phyloP scores from a whole-genome alignment of 2,329 filamentous ascomycete genomes.

The Westerdykella sp. region DNA sequence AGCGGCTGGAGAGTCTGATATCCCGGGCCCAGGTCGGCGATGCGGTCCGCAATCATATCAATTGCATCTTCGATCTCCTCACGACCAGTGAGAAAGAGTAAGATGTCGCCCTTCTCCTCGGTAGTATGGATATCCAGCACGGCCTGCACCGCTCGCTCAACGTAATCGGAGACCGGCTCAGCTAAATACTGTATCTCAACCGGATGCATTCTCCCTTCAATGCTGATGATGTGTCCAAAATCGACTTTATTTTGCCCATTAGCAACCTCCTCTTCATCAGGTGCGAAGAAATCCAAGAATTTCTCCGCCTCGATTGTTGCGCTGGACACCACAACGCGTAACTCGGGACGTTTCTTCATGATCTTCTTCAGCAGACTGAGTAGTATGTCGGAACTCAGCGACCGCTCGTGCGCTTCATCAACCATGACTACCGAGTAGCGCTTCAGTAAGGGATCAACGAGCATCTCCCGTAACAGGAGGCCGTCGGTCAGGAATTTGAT shows the following conservation, averaged over 20 bases:
- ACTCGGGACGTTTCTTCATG: conserved; percentile 66
- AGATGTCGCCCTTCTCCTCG: conserved; percentile 76
- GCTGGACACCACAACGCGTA: conserved; percentile 86
- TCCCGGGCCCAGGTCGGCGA: conserved; percentile 55
- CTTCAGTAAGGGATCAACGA: conserved; percentile 85
- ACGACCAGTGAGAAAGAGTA: conserved; percentile 85
- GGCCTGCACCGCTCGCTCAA: conserved; percentile 74
- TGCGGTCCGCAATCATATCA: conserved; percentile 70
- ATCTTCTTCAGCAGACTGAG: conserved; percentile 91
- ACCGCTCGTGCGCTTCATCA: conserved; percentile 92
- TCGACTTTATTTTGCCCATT: conserved; percentile 37
- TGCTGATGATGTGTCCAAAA: conserved; percentile 64
- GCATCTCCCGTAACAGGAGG: conserved; percentile 79
- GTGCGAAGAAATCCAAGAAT: conserved; percentile 72
- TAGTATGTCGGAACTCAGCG: conserved; percentile 84
- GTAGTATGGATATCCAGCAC: conserved; percentile 81
- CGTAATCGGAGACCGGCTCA: conserved; percentile 73
- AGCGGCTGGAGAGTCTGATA: conserved; percentile 60
- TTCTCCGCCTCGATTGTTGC: conserved; percentile 87
- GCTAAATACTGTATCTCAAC: conserved; percentile 82
- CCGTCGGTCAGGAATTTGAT: conserved; percentile 97
- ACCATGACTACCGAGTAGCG: conserved; percentile 96
- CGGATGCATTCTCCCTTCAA: conserved; percentile 82
- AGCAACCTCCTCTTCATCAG: conserved; percentile 37
- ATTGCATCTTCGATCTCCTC: conserved; percentile 85